A percentile compares a stretch with the other conserved stretches of the same genome.
These are phyloP conservation scores for Aspergillus carlsbadensis DNA, from an alignment of 495 filamentous ascomycete genomes.

Conservation along the genomic window DNA sequence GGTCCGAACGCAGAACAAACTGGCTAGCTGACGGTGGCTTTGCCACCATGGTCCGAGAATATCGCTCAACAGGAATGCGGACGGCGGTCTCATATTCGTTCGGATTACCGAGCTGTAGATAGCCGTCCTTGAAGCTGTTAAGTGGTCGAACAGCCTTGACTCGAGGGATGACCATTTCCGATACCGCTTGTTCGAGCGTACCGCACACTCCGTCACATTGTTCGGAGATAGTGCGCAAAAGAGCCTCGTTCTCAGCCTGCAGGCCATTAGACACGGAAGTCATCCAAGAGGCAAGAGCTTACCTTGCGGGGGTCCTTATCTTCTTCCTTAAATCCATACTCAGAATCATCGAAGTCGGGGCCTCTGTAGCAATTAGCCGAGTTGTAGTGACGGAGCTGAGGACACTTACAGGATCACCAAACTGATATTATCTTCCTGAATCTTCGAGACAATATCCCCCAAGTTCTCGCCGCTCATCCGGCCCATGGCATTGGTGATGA, in stretches of 20 bases:
- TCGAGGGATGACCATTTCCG: constrained; percentile 71
- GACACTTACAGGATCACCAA: constrained; percentile 71
- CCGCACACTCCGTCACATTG: constrained; percentile 69
- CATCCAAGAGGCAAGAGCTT: not conserved
- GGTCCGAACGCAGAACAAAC: constrained; percentile 58
- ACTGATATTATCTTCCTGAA: constrained; percentile 74
- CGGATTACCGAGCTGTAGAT: constrained; percentile 76
- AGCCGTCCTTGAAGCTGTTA: constrained; percentile 75
- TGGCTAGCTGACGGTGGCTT: constrained; percentile 70
- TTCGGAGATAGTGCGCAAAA: constrained; percentile 62
- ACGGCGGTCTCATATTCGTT: constrained; percentile 72
- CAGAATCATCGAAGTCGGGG: constrained; percentile 89
- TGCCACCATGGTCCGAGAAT: constrained; percentile 77
- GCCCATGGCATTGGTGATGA: constrained; percentile 79
- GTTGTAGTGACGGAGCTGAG: not conserved
- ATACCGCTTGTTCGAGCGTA: constrained; percentile 80
- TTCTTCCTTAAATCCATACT: constrained; percentile 92
- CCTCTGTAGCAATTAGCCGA: constrained; percentile 61
- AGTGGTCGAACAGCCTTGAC: constrained; percentile 71
- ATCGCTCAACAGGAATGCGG: constrained; percentile 84
- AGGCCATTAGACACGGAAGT: constrained; percentile 14
- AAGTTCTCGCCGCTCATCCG: constrained; percentile 63
- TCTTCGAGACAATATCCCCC: constrained; percentile 63
- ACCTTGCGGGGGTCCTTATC: constrained; percentile 73
- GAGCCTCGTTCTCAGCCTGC: constrained; percentile 64